Conservation (phyloP, 2,329 filamentous ascomycete genomes). For the Phymatotrichopsis omnivora region DNA sequence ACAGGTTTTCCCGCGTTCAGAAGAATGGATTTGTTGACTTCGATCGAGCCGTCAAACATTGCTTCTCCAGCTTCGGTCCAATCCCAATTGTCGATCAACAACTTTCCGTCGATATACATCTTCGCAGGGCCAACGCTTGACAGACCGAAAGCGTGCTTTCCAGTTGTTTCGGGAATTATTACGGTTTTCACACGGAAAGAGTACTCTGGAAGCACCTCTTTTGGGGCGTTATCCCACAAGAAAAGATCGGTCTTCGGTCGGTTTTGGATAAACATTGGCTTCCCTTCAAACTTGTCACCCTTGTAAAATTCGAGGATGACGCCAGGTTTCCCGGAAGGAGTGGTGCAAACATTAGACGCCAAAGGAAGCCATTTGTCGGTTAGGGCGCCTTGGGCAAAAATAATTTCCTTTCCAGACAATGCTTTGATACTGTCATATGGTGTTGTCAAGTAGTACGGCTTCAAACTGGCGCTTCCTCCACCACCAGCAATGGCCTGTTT, state of each 20-base stretch:
- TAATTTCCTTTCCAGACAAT: constrained; percentile 46
- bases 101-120: constrained; percentile 49
- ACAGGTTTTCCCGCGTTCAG: constrained; percentile 51
- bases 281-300: constrained; percentile 52
- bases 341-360: constrained; percentile 49
- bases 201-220: constrained; percentile 52
- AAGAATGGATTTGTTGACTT: constrained; percentile 51
- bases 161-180: constrained; percentile 49
- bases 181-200: constrained; percentile 53
- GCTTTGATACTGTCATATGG: constrained; percentile 53
- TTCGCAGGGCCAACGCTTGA: constrained; percentile 56
- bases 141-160: constrained; percentile 56
- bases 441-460: constrained; percentile 57
- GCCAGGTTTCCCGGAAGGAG: constrained; percentile 48
- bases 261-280: constrained; percentile 47
- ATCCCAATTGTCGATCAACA: constrained; percentile 56
- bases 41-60: constrained; percentile 59
- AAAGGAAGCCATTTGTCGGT: constrained; percentile 57
- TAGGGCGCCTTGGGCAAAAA: constrained; percentile 52
- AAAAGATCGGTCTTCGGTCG: constrained; percentile 57
- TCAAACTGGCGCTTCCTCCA: constrained; percentile 57
- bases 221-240: constrained; percentile 59
- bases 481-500: constrained; percentile 58
- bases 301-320: constrained; percentile 55
- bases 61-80: constrained; percentile 60